Evolutionary conservation across 805 yeast species (phyloP), one percentile per base, ranked within the genome.

Genomic region (Grigorovia yakushimaensis): DNA sequence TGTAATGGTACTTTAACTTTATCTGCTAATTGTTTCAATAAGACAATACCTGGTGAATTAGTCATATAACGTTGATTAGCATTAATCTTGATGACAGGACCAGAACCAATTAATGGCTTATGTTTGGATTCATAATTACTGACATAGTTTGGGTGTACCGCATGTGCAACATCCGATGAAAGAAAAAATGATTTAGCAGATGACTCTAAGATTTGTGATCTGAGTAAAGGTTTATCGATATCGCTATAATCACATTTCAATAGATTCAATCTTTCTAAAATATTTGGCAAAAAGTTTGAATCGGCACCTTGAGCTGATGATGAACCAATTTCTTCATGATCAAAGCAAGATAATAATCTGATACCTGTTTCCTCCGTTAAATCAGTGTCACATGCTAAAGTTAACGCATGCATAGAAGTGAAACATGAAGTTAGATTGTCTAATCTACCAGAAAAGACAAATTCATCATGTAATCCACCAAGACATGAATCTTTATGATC

Each of bases 91-190:
- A 91, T 79, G 2, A 88, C 97, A 0, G 98, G 96, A 6, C 98
- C 98, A 35, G 73, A 72, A 59, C 95, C 94, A 51, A 91, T 69
- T 45, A 73, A 73, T 1, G 98, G 98, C 53, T 78, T 77, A 65
- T 91, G 95, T 51, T 76, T 70, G 20, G 77, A 62, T 62, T 93
- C 98, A 66, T 93, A 84, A 56, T 77, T 77, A 46, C 74, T 76
- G 4, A 77, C 68, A 64, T 91, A 91, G 66, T 91, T 91, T 49
- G 98, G 98, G 65, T 91, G 96, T 37, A 91, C 84, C 30, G 96
- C 98, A 62, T 91, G 98, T 1, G 98, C 96, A 80, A 88, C 93
- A 64, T 91, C 98, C 0, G 96, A 86, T 0, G 97, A 89, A 41
- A 93, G 65, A 55, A 91, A 75, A 65, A 93, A 89, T 1, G 97